Conservation (phyloP, 306 rosid species). For the Prunus salicina region DNA sequence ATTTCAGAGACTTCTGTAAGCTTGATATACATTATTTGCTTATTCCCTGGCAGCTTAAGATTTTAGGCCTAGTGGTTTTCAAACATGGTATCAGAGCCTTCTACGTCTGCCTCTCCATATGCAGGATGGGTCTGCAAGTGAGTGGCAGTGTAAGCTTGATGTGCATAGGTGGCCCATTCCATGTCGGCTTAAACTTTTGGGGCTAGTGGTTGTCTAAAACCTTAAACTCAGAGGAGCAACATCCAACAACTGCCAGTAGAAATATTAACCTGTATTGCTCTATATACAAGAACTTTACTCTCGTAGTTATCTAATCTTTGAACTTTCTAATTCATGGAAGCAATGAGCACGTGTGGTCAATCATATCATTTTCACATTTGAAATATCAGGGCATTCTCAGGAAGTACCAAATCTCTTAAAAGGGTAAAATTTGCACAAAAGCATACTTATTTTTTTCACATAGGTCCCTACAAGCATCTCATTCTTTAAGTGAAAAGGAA, state of each 20-base stretch:
- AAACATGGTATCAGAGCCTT: not conserved
- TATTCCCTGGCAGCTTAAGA: not conserved
- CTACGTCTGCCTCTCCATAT: not conserved
- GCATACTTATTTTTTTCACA: not conserved
- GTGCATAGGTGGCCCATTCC: not conserved
- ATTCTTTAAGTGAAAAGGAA: not conserved
- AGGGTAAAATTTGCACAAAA: not conserved
- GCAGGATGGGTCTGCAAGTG: not conserved
- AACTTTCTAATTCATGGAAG: not conserved
- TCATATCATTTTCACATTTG: not conserved
- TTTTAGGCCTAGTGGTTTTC: not conserved
- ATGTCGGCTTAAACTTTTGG: not conserved
- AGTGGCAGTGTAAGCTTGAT: not conserved
- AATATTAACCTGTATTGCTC: not conserved
- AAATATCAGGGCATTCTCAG: not conserved
- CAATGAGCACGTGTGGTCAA: not conserved
- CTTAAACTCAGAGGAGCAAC: constrained; percentile 1
- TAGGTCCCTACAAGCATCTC: not conserved
- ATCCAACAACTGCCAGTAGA: constrained; percentile 14
- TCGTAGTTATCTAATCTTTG: not conserved
- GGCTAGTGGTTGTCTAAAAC: not conserved
- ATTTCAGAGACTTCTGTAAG: too few species aligned
- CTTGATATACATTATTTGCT: not conserved
- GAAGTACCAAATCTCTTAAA: not conserved
- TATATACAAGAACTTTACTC: not conserved